Conservation (phyloP, 192 early-diverging fungal genomes). For the Coemansia sp. region DNA sequence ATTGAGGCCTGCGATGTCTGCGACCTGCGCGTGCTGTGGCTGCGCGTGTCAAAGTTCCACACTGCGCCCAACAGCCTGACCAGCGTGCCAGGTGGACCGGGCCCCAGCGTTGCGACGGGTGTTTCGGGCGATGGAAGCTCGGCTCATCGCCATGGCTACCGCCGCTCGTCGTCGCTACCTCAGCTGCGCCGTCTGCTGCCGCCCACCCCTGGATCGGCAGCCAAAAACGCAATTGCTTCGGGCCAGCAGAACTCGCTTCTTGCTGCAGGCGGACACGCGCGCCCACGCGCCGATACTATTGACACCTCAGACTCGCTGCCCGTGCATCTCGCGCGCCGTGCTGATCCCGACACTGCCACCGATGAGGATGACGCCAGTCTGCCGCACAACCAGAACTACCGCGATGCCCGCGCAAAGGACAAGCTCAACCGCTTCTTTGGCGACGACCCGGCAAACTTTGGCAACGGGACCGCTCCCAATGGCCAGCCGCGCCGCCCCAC, state of each 20-base stretch:
- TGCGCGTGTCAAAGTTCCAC: constrained; percentile 38
- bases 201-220: background rate
- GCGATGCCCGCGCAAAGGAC: constrained; percentile 45
- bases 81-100: constrained; percentile 43
- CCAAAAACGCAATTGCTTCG: background rate
- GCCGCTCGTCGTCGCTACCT: constrained; percentile 43
- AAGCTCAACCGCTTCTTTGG: constrained; percentile 63
- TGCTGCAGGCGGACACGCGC: constrained; percentile 1
- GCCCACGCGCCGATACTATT: constrained; percentile 44
- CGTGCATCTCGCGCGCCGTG: constrained; percentile 37
- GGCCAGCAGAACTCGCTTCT: background rate
- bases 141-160: constrained; percentile 16
- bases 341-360: constrained; percentile 4
- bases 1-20: constrained; percentile 50
- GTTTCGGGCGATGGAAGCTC: background rate
- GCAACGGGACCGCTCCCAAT: constrained; percentile 1
- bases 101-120: background rate
- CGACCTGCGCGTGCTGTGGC: constrained; percentile 50
- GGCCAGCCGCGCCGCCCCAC: constrained; percentile 19
- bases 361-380: constrained; percentile 6
- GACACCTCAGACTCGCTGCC: constrained; percentile 27
- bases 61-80: constrained; percentile 24
- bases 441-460: constrained; percentile 47
- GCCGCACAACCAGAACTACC: constrained; percentile 8
- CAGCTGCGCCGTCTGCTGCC: constrained; percentile 26